Evolutionary conservation across 441 rosid genomes (phyloP).

Genomic region (Gossypium lobatum): DNA sequence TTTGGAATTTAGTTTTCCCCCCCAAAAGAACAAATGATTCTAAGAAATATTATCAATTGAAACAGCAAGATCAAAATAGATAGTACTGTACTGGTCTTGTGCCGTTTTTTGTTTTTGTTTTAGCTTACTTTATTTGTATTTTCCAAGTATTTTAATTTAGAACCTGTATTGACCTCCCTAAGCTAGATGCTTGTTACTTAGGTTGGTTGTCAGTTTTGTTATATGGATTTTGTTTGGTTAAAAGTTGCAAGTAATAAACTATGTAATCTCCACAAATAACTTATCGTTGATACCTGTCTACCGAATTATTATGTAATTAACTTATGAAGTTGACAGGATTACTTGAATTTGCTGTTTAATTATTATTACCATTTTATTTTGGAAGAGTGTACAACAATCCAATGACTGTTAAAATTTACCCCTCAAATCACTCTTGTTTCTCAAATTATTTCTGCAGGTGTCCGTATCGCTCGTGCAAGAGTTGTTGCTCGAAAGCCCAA

Average conservation of each 20-base stretch:
- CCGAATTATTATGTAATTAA: background rate
- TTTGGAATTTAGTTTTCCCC: background rate
- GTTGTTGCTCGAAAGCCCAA: slow-evolving; percentile 86
- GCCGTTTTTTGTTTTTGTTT: background rate
- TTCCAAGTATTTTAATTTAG: background rate
- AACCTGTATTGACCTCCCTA: no score
- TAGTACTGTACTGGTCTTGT: background rate
- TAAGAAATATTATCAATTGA: background rate
- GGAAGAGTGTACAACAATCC: background rate
- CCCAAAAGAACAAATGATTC: background rate
- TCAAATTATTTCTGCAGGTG: slow-evolving; percentile 53
- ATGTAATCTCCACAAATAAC: background rate
- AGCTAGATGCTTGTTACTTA: background rate
- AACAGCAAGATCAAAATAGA: background rate
- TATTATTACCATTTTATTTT: background rate
- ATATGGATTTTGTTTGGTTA: background rate
- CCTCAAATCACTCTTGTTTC: slow-evolving; percentile 6
- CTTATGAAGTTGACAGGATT: background rate
- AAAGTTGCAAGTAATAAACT: background rate
- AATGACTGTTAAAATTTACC: background rate
- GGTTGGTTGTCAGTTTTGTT: background rate
- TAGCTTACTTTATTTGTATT: background rate
- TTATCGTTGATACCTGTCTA: background rate
- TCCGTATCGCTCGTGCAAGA: slow-evolving; percentile 89
- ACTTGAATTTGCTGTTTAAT: background rate